These are phyloP conservation scores for Berkeleyomyces basicola DNA, from an alignment of 2,329 filamentous ascomycete genomes.

Conservation along the genomic window DNA sequence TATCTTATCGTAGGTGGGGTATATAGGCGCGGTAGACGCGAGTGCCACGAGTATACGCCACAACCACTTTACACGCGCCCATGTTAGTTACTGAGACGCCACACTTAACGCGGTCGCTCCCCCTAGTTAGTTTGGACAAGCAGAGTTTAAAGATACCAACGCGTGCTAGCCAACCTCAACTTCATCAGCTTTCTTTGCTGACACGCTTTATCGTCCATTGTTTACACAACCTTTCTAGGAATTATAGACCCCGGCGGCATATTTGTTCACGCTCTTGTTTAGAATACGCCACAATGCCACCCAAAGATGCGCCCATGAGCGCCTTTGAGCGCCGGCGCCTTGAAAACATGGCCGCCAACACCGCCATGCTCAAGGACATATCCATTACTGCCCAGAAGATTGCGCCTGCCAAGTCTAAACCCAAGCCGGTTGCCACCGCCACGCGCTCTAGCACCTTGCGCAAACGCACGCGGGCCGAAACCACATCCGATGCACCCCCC, in stretches of 20 bases:
- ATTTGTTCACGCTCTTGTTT: background rate
- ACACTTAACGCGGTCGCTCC: too few relatives aligned
- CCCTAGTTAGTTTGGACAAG: too few relatives aligned
- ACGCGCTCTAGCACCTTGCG: background rate
- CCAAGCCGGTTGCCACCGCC: constrained; percentile 25
- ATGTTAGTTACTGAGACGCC: too few relatives aligned
- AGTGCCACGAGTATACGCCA: background rate
- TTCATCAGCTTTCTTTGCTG: too few relatives aligned
- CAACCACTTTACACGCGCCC: background rate
- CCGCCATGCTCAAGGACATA: constrained; percentile 63
- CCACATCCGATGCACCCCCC: constrained; percentile 16
- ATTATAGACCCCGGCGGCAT: background rate
- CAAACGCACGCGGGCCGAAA: constrained; percentile 20
- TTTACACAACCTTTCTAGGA: background rate
- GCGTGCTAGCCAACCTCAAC: too few relatives aligned
- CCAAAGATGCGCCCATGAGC: constrained; percentile 39
- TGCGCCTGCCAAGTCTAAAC: constrained; percentile 21
- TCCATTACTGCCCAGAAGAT: constrained; percentile 52
- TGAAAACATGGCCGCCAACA: constrained; percentile 75
- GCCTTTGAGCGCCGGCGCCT: constrained; percentile 74
- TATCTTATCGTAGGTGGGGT: background rate
- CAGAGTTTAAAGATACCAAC: too few relatives aligned
- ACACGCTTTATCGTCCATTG: too few relatives aligned
- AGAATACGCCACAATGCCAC: constrained; percentile 26
- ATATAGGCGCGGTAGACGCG: background rate